Percentiles rank a stretch among this genome's conserved stretches.
These are phyloP conservation scores for Apiospora aurea DNA, from an alignment of 2,329 filamentous ascomycete genomes.

Conservation along the genomic window DNA sequence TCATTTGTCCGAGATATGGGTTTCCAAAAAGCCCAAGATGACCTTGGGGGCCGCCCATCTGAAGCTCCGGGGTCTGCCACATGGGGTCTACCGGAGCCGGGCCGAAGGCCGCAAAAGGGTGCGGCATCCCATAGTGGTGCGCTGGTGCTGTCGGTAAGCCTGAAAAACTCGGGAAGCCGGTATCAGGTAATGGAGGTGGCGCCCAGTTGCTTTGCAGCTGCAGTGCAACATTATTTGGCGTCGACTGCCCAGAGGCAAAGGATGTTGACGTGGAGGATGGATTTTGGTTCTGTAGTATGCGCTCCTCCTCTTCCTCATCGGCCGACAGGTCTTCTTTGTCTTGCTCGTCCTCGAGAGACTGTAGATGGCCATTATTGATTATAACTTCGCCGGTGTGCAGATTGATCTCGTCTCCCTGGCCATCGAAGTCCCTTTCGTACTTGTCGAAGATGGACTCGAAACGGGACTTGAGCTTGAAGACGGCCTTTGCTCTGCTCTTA, in stretches of 20 bases:
- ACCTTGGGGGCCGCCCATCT: not conserved
- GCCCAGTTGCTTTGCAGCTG: slow-evolving; percentile 28
- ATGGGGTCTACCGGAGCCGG: slow-evolving; percentile 41
- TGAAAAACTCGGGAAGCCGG: slow-evolving; percentile 31
- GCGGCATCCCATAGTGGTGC: slow-evolving; percentile 30
- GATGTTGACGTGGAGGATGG: not conserved
- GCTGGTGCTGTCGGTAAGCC: slow-evolving; percentile 33
- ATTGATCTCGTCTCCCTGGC: slow-evolving; percentile 89
- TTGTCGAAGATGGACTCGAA: slow-evolving; percentile 92
- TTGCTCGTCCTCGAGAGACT: slow-evolving; percentile 52
- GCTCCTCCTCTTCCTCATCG: slow-evolving; percentile 46
- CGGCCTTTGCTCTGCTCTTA: slow-evolving; percentile 69
- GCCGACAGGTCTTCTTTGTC: slow-evolving; percentile 46
- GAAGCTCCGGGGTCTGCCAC: slow-evolving; percentile 48
- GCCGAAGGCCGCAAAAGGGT: slow-evolving; percentile 32
- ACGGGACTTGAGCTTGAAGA: slow-evolving; percentile 77
- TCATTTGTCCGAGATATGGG: not conserved
- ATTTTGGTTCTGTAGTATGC: slow-evolving; percentile 40
- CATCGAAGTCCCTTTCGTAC: slow-evolving; percentile 83
- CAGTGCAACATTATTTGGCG: slow-evolving; percentile 21
- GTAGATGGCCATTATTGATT: slow-evolving; percentile 89
- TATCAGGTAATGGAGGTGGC: slow-evolving; percentile 17
- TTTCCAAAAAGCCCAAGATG: slow-evolving; percentile 4
- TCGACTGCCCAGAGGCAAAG: not conserved
- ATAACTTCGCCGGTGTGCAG: slow-evolving; percentile 80